Conservation (phyloP, 106 monocot genomes). For the Allium sativum region DNA sequence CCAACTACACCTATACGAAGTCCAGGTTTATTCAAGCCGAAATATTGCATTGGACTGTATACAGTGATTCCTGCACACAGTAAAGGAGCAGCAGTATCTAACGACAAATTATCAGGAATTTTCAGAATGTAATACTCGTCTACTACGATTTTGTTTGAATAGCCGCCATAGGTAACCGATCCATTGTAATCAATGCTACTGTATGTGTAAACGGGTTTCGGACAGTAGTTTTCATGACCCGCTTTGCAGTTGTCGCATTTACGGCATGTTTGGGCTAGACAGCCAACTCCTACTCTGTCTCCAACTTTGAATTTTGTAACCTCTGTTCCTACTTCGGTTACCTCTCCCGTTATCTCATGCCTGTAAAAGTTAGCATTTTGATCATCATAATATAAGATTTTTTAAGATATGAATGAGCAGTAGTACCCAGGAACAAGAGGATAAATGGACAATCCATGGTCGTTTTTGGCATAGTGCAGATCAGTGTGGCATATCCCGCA, state of each 20-base stretch:
- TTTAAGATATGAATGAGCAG: neutral
- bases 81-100: conserved; percentile 15
- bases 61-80: conserved; percentile 31
- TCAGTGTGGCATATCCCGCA: conserved; percentile 55
- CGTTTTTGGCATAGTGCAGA: conserved; percentile 37
- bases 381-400: neutral
- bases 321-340: conserved; percentile 13
- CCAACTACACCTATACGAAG: conserved; percentile 7
- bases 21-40: conserved; percentile 1
- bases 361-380: conserved; percentile 1
- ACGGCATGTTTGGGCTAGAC: conserved; percentile 8
- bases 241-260: conserved; percentile 15
- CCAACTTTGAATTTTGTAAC: conserved; percentile 20
- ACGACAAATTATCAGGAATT: conserved; percentile 9
- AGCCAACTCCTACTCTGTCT: conserved; percentile 30
- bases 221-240: conserved; percentile 19
- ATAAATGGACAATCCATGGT: conserved; percentile 24
- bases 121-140: conserved; percentile 11
- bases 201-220: conserved; percentile 4
- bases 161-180: conserved; percentile 20
- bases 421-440: conserved; percentile 33
- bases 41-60: conserved; percentile 18
- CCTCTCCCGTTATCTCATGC: conserved; percentile 32
- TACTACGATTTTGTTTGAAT: conserved; percentile 14
- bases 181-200: conserved; percentile 8